Base-by-base conservation (phyloP, 768 basidiomycete species). In the Tylopilus vinaceipallidus region DNA sequence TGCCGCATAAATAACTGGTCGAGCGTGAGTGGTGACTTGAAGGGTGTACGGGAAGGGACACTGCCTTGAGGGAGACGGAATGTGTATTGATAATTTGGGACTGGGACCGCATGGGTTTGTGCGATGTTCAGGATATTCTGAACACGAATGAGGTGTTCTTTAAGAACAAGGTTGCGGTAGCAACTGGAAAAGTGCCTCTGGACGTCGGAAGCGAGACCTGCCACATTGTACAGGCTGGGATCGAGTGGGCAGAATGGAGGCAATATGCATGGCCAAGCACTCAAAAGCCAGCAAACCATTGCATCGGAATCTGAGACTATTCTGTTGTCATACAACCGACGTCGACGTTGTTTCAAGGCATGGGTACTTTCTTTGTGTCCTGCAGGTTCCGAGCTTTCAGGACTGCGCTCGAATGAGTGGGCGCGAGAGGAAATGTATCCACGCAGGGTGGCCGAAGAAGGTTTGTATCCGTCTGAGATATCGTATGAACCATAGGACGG, bases 201-300 rank as follows among this genome's bases (percentile, higher is more conserved):
- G 23, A 49, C 23, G 4, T 50, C 24, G 23, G 43, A 24, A 3
- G 22, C 19, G 11, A 62, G 22, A 7, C 14, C 6, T 12, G 14
- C 2, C 24, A 54, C 23, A n/a, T 56, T 4, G 7, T 58, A 54
- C 12, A 10, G 47, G 19, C 5, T 3, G 9, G 11, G n/a, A 13
- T 27, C 14, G n/a, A 52, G 48, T 2, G 50, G 45, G 30, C 12
- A 13, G n/a, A n/a, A 20, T 3, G 50, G 50, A 16, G 53, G 46
- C 26, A 41, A 45, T 35, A 49, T 39, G 27, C 38, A 54, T 16
- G 43, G 52, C 61, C 61, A 62, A 26, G 49, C 36, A 4, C 14
- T 12, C 10, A 50, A 24, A 35, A 62, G 35, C 16, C 13, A 8
- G 3, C 35, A 12, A 17, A 52, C 51, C 2, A 44, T 49, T 17